Base-by-base conservation (phyloP, 805 yeast genomes). In the Danielozyma ontarioensis region DNA sequence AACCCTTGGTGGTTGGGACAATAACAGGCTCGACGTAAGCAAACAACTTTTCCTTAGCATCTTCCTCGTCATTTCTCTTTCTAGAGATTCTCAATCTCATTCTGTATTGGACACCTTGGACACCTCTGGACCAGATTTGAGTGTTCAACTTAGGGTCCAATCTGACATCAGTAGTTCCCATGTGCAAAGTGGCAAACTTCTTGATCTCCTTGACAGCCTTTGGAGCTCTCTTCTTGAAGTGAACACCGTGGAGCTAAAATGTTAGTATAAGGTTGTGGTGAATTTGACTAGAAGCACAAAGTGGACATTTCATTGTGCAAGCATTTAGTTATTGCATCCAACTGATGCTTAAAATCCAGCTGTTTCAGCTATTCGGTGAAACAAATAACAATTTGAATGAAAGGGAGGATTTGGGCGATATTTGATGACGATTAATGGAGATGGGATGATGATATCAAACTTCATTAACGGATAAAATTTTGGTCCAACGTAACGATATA, bases 211-310 rank as follows among this genome's bases (percentile, higher is more conserved):
- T 93, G 76, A 90, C 93, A 62, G 99, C 98, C 70, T 77, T 86
- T 76, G 99, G 99, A 65, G 99, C 99, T 79, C 97, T 88, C 84
- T 84, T 85, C 82, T 93, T 93, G 96, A 90, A 93, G 75, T 87
- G 84, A 59, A 83, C 89, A 79, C 97, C 97, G 76, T 86, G 95
- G 70, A 88, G 84, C 94, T 83, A 62, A 29, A 53, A 29, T 41
- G 73, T 68, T 72, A 72, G 76, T 72, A 70, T 35, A 28, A 7
- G n/a, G 22, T n/a, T n/a, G n/a, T n/a, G n/a, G n/a, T n/a, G n/a
- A n/a, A n/a, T n/a, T n/a, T n/a, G n/a, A n/a, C n/a, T n/a, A n/a
- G n/a, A n/a, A n/a, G n/a, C n/a, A n/a, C n/a, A n/a, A n/a, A n/a
- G n/a, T n/a, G n/a, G n/a, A n/a, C n/a, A n/a, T n/a, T n/a, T n/a